Conservation (phyloP, 495 filamentous ascomycete genomes). For the Cairneyella variabilis region DNA sequence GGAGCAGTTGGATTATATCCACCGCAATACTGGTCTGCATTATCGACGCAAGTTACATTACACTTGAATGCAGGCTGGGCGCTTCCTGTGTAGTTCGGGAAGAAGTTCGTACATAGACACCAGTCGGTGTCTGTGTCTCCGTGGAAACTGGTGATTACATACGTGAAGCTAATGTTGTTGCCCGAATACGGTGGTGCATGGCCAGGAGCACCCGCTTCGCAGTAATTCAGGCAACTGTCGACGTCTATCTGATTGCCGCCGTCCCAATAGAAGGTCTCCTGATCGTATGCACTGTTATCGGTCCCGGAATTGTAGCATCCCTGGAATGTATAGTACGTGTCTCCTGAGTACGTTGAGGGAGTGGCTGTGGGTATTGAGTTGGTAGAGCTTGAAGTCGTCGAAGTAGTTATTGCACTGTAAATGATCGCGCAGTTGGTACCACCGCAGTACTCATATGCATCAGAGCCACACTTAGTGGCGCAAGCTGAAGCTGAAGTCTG, state of each 20-base stretch:
- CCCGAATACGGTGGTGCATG: background rate
- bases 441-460: too few species aligned
- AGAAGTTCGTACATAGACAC: background rate
- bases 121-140: background rate
- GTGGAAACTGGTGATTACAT: background rate
- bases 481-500: too few species aligned
- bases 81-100: background rate
- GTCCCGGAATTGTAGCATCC: background rate
- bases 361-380: background rate
- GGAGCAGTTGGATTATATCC: background rate
- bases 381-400: too few species aligned
- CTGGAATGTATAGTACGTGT: background rate
- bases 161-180: background rate
- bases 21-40: background rate
- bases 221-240: background rate
- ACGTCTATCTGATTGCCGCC: background rate
- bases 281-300: background rate
- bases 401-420: too few species aligned
- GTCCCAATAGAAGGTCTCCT: background rate
- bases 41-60: background rate
- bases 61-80: background rate
- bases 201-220: background rate
- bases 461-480: too few species aligned
- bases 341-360: background rate
- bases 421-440: too few species aligned